Percentiles rank a stretch among this genome's conserved stretches.
These are phyloP conservation scores for Jatropha curcas DNA, from an alignment of 345 rosid species.

Conservation along the genomic window DNA sequence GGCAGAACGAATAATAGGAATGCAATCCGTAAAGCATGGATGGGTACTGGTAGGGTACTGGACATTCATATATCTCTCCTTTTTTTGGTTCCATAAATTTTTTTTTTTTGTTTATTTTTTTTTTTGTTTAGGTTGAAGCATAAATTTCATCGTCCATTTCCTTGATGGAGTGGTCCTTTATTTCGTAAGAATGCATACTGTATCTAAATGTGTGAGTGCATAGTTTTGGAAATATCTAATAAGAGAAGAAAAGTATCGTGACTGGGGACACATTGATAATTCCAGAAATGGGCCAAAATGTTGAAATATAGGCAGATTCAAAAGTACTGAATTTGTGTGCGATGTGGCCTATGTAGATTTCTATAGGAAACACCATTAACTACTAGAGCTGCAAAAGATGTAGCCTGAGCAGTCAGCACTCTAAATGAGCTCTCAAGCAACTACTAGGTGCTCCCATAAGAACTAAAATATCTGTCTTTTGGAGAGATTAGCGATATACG, in stretches of 20 bases:
- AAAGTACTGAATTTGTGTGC: neutral
- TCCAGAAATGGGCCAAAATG: neutral
- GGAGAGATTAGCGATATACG: neutral
- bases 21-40: conserved; percentile 37
- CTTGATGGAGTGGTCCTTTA: neutral
- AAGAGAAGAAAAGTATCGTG: neutral
- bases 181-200: neutral
- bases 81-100: no score
- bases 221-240: neutral
- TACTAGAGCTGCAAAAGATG: neutral
- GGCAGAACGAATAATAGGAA: conserved; percentile 29
- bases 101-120: neutral
- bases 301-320: neutral
- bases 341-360: neutral
- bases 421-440: neutral
- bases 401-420: neutral
- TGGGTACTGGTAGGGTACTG: conserved; percentile 26
- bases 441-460: neutral
- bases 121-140: conserved; percentile 4
- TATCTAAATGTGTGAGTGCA: neutral
- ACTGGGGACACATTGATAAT: neutral
- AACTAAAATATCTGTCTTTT: neutral
- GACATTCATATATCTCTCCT: neutral
- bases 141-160: neutral
- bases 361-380: neutral